Evolutionary conservation across 768 basidiomycete species (phyloP), one percentile per base, ranked within the genome.

Genomic region (Trametes coccinea): DNA sequence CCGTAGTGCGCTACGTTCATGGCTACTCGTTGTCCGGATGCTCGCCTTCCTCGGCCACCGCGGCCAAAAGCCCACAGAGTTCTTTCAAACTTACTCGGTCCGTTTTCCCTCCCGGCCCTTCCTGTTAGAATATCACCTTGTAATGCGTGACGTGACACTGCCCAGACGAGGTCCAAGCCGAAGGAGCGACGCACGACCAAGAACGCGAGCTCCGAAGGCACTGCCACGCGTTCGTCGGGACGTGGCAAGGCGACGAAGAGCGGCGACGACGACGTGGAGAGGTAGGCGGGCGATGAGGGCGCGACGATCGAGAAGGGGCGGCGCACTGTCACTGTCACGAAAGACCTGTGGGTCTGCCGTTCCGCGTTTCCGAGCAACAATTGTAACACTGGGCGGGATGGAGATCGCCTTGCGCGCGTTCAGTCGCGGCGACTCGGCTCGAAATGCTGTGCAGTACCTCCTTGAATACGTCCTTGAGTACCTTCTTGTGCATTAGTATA

Each of bases 101-200:
- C 4, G 66, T 61, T 4, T 22, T n/a, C 34, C 33, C 5, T 9
- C 5, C 33, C 7, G 17, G 3, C 29, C 27, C 30, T 8, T 22
- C 13, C 41, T 5, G 4, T 39, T 17, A 11, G 29, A 17, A 30
- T 22, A 17, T 13, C 13, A 31, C 37, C 4, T 31, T 41, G 27
- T n/a, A n/a, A 27, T 14, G 5, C 39, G 13, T 13, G 40, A 37
- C 0, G 17, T 13, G 5, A 40, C 44, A 17, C 47, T 43, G n/a
- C 14, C n/a, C 43, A 67, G 63, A 49, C 46, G n/a, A 64, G 65
- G 62, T 67, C 65, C 56, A 67, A 65, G 59, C 67, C 67, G 2
- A 67, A 67, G 52, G 61, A 61, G 41, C 55, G 62, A 14, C 62
- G 66, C 8, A 61, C 51, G 37, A 43, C 61, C 1, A 54, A 61